Conservation (phyloP, 2,329 filamentous ascomycete species). For the Parastagonospora nodorum region DNA sequence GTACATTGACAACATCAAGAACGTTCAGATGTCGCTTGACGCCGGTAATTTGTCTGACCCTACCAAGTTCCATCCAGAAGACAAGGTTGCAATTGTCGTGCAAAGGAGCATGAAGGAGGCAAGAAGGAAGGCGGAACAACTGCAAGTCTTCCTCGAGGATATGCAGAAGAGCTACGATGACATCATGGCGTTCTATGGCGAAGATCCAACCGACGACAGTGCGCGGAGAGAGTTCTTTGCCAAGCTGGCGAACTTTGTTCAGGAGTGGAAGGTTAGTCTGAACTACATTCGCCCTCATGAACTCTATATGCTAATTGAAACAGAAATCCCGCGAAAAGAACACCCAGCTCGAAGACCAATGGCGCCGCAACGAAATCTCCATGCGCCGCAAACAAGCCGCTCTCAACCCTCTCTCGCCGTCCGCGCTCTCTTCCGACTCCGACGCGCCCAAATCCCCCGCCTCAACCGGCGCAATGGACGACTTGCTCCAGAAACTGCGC, state of each 20-base stretch:
- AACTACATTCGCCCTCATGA: not conserved
- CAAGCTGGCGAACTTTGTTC: constrained; percentile 87
- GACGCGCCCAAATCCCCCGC: constrained; percentile 63
- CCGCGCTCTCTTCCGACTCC: constrained; percentile 53
- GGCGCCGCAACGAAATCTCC: constrained; percentile 83
- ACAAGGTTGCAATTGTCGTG: constrained; percentile 89
- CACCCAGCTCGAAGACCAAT: constrained; percentile 76
- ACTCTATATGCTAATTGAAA: constrained; percentile 7
- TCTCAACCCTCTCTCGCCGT: constrained; percentile 59
- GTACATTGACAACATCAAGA: constrained; percentile 94
- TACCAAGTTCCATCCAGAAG: constrained; percentile 97
- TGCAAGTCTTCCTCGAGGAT: constrained; percentile 90
- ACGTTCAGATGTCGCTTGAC: constrained; percentile 89
- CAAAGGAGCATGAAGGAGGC: constrained; percentile 97
- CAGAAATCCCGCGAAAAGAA: constrained; percentile 94
- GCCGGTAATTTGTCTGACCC: constrained; percentile 93
- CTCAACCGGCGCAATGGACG: constrained; percentile 92
- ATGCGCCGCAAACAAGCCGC: constrained; percentile 77
- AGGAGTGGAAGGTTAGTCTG: constrained; percentile 79
- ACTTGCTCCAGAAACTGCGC: constrained; percentile 89
- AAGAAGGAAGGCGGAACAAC: constrained; percentile 91
- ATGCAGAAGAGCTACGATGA: constrained; percentile 91
- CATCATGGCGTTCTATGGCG: constrained; percentile 95
- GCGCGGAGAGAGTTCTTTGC: constrained; percentile 94
- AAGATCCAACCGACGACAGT: constrained; percentile 89